These are phyloP conservation scores for Penicillium rolfsii DNA, from an alignment of 2,329 filamentous ascomycete genomes.

Conservation along the genomic window DNA sequence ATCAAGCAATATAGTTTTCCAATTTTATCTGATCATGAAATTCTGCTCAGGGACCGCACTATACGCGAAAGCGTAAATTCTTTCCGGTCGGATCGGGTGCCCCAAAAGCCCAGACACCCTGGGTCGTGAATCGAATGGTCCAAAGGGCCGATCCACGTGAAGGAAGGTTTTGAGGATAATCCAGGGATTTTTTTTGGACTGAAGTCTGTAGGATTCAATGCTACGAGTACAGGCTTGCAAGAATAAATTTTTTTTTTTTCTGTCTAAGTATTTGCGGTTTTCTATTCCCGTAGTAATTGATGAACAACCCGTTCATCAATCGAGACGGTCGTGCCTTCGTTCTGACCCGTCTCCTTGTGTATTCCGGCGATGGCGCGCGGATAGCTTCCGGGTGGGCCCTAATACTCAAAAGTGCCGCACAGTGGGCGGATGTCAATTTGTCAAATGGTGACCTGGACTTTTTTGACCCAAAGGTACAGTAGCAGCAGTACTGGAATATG, in stretches of 20 bases:
- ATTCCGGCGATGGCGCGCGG: slow-evolving; percentile 1
- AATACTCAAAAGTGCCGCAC: slow-evolving; percentile 2
- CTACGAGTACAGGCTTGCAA: too few relatives aligned
- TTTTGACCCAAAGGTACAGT: not conserved
- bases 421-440: slow-evolving; percentile 1
- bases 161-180: not conserved
- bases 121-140: not conserved
- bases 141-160: not conserved
- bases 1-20: not conserved
- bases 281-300: not conserved
- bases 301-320: not conserved
- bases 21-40: not conserved
- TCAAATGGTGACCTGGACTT: not conserved
- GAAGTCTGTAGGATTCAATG: too few relatives aligned
- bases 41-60: not conserved
- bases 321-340: not conserved
- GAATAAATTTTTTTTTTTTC: too few relatives aligned
- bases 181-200: not conserved
- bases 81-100: not conserved
- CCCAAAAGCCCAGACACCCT: too few relatives aligned
- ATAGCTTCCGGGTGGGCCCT: slow-evolving; percentile 6
- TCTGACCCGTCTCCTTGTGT: slow-evolving; percentile 2
- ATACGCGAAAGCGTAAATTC: slow-evolving; percentile 1
- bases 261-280: too few relatives aligned
- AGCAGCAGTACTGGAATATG: not conserved